These are phyloP conservation scores for Candolleomyces aberdarensis DNA, from an alignment of 768 basidiomycete species.

Conservation along the genomic window DNA sequence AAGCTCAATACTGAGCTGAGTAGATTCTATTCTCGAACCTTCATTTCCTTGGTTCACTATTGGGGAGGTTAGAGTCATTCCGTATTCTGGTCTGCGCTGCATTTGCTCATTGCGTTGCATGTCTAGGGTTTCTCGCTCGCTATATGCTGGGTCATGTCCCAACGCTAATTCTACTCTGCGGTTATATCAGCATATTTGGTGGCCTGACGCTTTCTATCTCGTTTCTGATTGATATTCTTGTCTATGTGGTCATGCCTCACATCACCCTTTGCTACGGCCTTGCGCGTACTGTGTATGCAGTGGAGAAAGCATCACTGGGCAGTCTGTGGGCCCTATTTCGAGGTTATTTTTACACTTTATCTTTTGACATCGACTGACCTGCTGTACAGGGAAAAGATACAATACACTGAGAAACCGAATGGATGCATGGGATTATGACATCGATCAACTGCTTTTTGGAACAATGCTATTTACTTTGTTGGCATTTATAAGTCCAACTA, in stretches of 20 bases:
- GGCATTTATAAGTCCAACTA: slow-evolving; percentile 81
- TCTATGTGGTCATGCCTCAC: slow-evolving; percentile 52
- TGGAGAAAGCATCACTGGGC: slow-evolving; percentile 52
- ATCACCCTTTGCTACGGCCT: slow-evolving; percentile 67
- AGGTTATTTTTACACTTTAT: slow-evolving; percentile 41
- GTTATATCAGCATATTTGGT: slow-evolving; percentile 20
- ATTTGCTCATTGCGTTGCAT: neutral
- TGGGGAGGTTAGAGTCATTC: slow-evolving; percentile 65
- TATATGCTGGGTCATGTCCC: slow-evolving; percentile 16
- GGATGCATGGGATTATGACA: slow-evolving; percentile 87
- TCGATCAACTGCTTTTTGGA: slow-evolving; percentile 93
- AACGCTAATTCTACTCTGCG: slow-evolving; percentile 22
- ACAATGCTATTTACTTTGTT: slow-evolving; percentile 84
- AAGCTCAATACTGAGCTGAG: slow-evolving; percentile 97
- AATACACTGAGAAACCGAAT: slow-evolving; percentile 86
- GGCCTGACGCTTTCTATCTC: slow-evolving; percentile 12
- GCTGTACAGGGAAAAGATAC: slow-evolving; percentile 72
- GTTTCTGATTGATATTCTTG: slow-evolving; percentile 9
- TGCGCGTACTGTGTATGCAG: slow-evolving; percentile 58
- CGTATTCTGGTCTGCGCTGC: neutral
- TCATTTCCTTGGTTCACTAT: slow-evolving; percentile 57
- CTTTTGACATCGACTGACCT: neutral
- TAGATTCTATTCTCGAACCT: slow-evolving; percentile 71
- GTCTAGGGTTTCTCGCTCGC: neutral
- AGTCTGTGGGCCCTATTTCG: slow-evolving; percentile 89